A percentile compares a stretch with the other conserved stretches of the same genome.
Conservation (phyloP, 345 rosid species). For the Dipteronia sinensis region DNA sequence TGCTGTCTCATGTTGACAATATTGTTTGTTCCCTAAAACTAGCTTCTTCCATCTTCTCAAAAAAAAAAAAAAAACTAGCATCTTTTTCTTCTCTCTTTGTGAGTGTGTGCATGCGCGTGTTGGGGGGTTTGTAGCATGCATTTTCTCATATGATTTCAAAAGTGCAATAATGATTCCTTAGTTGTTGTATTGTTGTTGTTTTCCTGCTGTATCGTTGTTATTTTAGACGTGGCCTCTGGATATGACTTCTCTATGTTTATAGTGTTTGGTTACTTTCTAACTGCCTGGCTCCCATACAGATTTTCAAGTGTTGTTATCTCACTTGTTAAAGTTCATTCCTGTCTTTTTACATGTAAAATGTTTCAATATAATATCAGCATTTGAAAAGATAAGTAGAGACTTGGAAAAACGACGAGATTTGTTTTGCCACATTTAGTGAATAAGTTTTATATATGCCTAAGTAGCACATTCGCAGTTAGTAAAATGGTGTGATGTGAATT, state of each 20-base stretch:
- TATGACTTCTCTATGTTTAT: no score
- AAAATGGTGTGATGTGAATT: constrained; percentile 1
- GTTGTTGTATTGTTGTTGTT: neutral
- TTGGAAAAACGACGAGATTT: neutral
- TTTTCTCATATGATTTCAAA: neutral
- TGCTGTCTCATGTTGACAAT: neutral
- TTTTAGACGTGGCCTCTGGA: no score
- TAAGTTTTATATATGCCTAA: neutral
- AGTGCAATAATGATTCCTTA: neutral
- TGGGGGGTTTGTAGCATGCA: neutral
- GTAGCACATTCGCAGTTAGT: neutral
- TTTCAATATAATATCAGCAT: neutral
- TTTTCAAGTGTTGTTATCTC: no score
- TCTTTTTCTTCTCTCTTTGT: neutral
- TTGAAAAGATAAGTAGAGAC: neutral
- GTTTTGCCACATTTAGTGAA: neutral
- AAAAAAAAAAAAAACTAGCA: no score
- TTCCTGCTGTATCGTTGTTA: no score
- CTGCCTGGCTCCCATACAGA: no score
- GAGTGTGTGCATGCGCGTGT: neutral
- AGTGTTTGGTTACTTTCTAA: no score
- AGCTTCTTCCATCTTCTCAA: no score
- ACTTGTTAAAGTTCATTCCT: no score
- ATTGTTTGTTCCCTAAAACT: neutral
- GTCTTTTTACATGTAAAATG: no score